Base-by-base conservation (phyloP, 2,329 filamentous ascomycete species). In the Calonectria hongkongensis region DNA sequence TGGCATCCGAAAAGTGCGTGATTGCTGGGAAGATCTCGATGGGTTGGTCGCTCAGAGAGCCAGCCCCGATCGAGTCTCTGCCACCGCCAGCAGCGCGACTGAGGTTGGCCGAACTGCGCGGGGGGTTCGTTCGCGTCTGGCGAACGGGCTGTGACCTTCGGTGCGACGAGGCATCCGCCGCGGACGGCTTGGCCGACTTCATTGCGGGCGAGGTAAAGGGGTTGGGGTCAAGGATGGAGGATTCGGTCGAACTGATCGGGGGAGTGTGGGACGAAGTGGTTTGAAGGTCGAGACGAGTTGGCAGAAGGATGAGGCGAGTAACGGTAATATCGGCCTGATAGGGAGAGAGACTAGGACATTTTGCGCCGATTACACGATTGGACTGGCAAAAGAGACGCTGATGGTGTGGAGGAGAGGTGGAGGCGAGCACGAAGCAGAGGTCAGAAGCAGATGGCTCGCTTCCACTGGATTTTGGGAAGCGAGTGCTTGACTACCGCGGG, bases 1-100 rank as follows among this genome's bases (percentile, higher is more conserved):
- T 95, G 75, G 95, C 93, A 84, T 98, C 96, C 75, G 96, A 94
- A 83, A 99, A 98, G 85, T 92, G 90, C 13, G 90, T 92, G 75
- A 93, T 89, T 67, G 89, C 92, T 54, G 91, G 92, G 78, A 92
- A 92, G 79, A 93, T 91, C 78, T 93, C 90, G 86, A 92, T 91
- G 79, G 90, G 89, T 79, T 91, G 90, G 74, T 90, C 89, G 69
- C 87, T 85, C 66, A 84, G 83, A 41, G 86, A 83, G 70, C 82
- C 84, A 71, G 83, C 84, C 73, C 85, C 82, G 71, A 88, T 83
- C 66, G 87, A 84, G 77, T 89, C 88, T 83, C 86, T 86, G 66
- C 82, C 83, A 76, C 75, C 81, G 70, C 84, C 82, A 70, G 83
- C 83, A 70, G 83, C 81, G 79, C 88, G 88, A 79, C 85, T 83